phyloP scores from a whole-genome alignment of 441 rosid species.

The Dalechampia spathulata region DNA sequence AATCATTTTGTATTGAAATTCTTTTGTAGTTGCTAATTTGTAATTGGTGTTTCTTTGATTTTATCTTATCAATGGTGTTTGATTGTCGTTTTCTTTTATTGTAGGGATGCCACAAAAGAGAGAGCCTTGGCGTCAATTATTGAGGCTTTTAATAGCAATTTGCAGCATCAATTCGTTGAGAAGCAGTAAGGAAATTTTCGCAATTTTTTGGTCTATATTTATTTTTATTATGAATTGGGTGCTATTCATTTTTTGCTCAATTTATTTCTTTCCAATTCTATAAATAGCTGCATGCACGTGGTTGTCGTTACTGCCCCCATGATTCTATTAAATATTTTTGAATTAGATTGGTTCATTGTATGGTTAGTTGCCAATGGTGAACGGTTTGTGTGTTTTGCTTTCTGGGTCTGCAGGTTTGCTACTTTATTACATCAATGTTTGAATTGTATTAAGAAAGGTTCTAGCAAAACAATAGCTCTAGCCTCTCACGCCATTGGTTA shows the following conservation, averaged over 20 bases:
- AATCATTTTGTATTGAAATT: too few species aligned
- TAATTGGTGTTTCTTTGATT: too few species aligned
- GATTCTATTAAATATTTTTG: too few species aligned
- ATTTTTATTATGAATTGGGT: neutral
- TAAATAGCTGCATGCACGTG: too few species aligned
- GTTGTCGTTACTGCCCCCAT: too few species aligned
- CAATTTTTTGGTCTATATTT: neutral
- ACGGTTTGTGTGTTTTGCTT: neutral
- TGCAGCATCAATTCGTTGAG: conserved; percentile 77
- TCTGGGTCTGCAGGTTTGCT: conserved; percentile 50
- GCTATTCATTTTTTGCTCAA: too few species aligned
- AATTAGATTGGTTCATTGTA: too few species aligned
- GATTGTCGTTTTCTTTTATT: too few species aligned
- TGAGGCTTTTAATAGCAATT: conserved; percentile 59
- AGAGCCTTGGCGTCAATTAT: conserved; percentile 59
- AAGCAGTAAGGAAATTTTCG: conserved; percentile 46
- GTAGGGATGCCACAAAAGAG: conserved; percentile 89
- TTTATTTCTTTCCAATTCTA: too few species aligned
- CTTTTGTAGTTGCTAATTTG: too few species aligned
- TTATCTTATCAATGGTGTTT: too few species aligned
- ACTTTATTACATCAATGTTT: conserved; percentile 70
- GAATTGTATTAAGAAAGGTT: conserved; percentile 65
- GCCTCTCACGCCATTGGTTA: conserved; percentile 76
- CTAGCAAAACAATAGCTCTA: conserved; percentile 58
- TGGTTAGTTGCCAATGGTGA: too few species aligned